Evolutionary conservation across 2,329 filamentous ascomycete species (phyloP), one percentile per base, ranked within the genome.

Genomic region (Aspergillus aculeatinus): DNA sequence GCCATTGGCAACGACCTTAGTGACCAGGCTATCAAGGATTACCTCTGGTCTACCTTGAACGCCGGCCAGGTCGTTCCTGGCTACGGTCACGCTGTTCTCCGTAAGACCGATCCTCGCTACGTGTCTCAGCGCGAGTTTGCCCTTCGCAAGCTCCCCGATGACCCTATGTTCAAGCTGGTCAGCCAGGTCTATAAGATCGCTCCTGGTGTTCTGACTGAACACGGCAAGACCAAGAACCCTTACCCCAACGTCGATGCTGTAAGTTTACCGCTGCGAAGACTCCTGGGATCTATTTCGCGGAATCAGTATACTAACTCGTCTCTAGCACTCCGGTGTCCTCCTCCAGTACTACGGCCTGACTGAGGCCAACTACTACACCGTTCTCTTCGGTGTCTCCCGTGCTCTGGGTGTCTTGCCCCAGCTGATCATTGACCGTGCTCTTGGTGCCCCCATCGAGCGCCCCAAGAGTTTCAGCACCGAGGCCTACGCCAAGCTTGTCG

Each of bases 111-210:
- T 81, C 95, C 95, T 77, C 94, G 95, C 77, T 99, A 99, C 87
- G 92, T 91, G 77, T 96, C 93, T 69, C 95, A 99, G 87, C 93
- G 95, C 84, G 89, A 93, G 79, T 99, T 99, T 73, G 95, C 94
- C 66, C 91, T 93, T 72, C 86, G 91, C 84, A 91, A 97, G 79
- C 88, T 97, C 78, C 91, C 94, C 76, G 86, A 96, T 75, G 95
- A 98, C 86, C 93, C 94, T 74, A 96, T 99, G 93, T 99, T 97
- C 91, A 92, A 99, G 88, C 91, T 99, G 71, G 95, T 99, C 83
- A 96, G 91, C 87, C 95, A 99, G 85, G 95, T 99, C 72, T 99
- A 98, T 91, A 99, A 99, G 91, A 98, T 99, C 74, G 95, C 95
- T 67, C 95, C 95, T 67, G 90, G 89, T 75, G 95, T 99, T 73